Evolutionary conservation across 306 rosid genomes (phyloP), one percentile per base, ranked within the genome.

Genomic region (Lathyrus sativus): DNA sequence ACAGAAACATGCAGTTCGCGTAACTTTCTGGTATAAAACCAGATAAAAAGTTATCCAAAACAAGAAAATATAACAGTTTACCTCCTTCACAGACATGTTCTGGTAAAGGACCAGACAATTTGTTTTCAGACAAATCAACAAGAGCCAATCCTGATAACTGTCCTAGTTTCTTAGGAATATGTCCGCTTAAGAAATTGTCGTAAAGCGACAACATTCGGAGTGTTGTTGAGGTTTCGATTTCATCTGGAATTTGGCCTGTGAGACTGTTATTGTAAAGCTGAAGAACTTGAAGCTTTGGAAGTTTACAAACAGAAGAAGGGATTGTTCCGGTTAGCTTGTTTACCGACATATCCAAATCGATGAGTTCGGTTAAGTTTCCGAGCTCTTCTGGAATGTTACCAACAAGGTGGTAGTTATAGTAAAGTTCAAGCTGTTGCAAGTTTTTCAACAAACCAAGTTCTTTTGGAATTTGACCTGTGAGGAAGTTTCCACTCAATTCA

Each of bases 191-290:
- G 58, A 43, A 82, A 22, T 95, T 95, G 78, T 66, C 91, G 48
- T 95, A 95, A 57, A 95, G 95, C 3, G 99, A 95, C 12, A 95
- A 24, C 24, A 85, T 84, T 43, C 65, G 77, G 11, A 95, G 80
- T 11, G 91, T 28, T 51, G 78, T 85, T 12, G 97, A 90, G 78
- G 87, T 82, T 50, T 76, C 91, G n/a, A 95, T 81, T 56, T 28
- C 86, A 11, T 63, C 67, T 51, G 97, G 96, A 46, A 95, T 87
- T 64, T 90, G 85, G 4, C 97, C 97, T 1, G 72, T 51, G 33
- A 95, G 88, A 50, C 86, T 87, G 68, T 95, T 95, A 79, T 95
- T 95, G 89, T 95, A 95, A 70, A 95, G 76, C 75, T 95, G 99
- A 55, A 95, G 70, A 4, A 83, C 96, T 61, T 84, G 57, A 22